Conservation (phyloP, 2,329 filamentous ascomycete species). For the Rhytidhysteron rufulum region DNA sequence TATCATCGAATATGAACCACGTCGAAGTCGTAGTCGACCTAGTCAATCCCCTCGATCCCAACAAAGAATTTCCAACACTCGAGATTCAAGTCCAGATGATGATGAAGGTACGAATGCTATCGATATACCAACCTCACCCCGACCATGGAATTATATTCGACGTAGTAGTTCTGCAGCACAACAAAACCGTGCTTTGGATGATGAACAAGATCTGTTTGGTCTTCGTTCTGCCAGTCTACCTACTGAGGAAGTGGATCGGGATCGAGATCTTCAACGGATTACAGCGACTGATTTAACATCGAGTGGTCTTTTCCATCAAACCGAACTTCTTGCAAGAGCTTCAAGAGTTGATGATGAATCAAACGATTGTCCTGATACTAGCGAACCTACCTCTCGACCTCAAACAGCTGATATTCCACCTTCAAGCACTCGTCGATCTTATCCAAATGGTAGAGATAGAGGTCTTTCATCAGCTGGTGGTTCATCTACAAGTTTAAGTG, state of each 20-base stretch:
- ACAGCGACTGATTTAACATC: constrained; percentile 54
- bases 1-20: constrained; percentile 63
- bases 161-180: constrained; percentile 69
- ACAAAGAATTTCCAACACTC: background rate
- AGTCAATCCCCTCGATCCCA: constrained; percentile 5
- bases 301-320: constrained; percentile 57
- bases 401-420: background rate
- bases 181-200: constrained; percentile 61
- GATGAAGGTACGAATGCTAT: constrained; percentile 61
- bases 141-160: constrained; percentile 47
- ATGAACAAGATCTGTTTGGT: constrained; percentile 58
- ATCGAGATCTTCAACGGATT: constrained; percentile 24
- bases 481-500: constrained; percentile 32
- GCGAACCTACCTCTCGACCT: constrained; percentile 9
- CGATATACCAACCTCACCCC: constrained; percentile 69
- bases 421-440: background rate
- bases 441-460: constrained; percentile 22
- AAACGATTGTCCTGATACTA: constrained; percentile 12
- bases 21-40: constrained; percentile 33
- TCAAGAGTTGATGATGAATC: constrained; percentile 2
- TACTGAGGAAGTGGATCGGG: constrained; percentile 52
- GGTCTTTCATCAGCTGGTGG: constrained; percentile 27
- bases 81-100: constrained; percentile 8
- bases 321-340: constrained; percentile 25
- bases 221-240: constrained; percentile 67